phyloP scores from a whole-genome alignment of 1,284 basidiomycete species.

The Cryptococcus sp. region DNA sequence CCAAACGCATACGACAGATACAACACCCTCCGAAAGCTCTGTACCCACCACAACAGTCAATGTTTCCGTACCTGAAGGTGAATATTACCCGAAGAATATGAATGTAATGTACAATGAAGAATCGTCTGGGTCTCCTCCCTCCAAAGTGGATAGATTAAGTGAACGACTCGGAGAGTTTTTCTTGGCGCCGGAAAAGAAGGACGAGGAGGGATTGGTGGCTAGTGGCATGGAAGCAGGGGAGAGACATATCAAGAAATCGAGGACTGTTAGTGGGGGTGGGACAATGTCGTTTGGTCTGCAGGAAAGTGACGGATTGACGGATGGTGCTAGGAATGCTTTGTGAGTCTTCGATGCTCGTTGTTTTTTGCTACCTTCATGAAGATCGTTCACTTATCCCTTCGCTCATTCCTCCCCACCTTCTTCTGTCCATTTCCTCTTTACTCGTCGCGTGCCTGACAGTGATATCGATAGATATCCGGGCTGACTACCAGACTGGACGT shows the following conservation, averaged over 20 bases:
- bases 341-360: background rate
- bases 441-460: too few relatives aligned
- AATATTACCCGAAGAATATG: conserved; percentile 26
- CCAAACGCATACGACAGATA: background rate
- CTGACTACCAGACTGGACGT: conserved; percentile 24
- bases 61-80: conserved; percentile 24
- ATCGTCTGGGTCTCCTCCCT: background rate
- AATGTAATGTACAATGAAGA: conserved; percentile 8
- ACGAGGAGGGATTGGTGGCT: background rate
- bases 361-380: too few relatives aligned
- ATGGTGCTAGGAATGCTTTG: background rate
- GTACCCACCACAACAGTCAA: conserved; percentile 2
- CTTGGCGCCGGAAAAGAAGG: conserved; percentile 23
- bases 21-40: conserved; percentile 1
- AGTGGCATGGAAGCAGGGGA: conserved; percentile 2
- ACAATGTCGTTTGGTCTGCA: too few relatives aligned
- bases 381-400: too few relatives aligned
- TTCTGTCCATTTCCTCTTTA: too few relatives aligned
- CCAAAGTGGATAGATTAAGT: conserved; percentile 28
- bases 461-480: background rate
- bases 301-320: conserved; percentile 3
- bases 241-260: background rate
- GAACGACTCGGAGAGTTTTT: conserved; percentile 42
- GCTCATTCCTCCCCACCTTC: too few relatives aligned
- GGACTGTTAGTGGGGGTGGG: background rate